These are phyloP conservation scores for Aspergillus bertholletiae DNA, from an alignment of 495 filamentous ascomycete species.

Conservation along the genomic window DNA sequence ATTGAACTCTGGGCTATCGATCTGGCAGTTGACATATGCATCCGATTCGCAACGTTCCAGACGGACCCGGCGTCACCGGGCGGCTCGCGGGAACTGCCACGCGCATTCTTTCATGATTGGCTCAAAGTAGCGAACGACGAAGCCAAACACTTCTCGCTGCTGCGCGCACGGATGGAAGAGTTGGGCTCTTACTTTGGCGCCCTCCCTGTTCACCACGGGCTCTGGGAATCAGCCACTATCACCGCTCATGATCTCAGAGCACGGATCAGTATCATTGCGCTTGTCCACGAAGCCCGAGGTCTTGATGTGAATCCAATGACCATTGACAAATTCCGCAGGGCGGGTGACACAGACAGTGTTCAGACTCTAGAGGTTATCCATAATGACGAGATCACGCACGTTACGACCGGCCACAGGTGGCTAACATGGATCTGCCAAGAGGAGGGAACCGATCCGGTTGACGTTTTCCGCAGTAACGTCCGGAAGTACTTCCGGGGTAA, in stretches of 20 bases:
- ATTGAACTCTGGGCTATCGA: conserved; percentile 55
- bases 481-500: conserved; percentile 44
- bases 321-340: conserved; percentile 50
- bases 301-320: conserved; percentile 53
- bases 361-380: conserved; percentile 45
- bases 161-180: conserved; percentile 47
- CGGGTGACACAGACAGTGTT: conserved; percentile 43
- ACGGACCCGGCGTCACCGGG: conserved; percentile 20
- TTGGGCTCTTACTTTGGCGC: conserved; percentile 48
- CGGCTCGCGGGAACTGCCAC: conserved; percentile 31
- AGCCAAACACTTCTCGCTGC: conserved; percentile 51
- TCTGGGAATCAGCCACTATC: conserved; percentile 46
- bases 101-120: conserved; percentile 53
- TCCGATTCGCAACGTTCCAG: conserved; percentile 48
- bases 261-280: conserved; percentile 49
- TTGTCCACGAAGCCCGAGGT: conserved; percentile 52
- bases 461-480: conserved; percentile 48
- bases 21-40: conserved; percentile 52
- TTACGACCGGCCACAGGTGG: conserved; percentile 53
- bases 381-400: conserved; percentile 53
- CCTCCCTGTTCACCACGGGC: conserved; percentile 47
- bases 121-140: conserved; percentile 52
- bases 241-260: conserved; percentile 49
- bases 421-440: conserved; percentile 50
- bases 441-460: conserved; percentile 46